Conservation (phyloP, 495 filamentous ascomycete species). For the Lasiosphaeris hirsuta region DNA sequence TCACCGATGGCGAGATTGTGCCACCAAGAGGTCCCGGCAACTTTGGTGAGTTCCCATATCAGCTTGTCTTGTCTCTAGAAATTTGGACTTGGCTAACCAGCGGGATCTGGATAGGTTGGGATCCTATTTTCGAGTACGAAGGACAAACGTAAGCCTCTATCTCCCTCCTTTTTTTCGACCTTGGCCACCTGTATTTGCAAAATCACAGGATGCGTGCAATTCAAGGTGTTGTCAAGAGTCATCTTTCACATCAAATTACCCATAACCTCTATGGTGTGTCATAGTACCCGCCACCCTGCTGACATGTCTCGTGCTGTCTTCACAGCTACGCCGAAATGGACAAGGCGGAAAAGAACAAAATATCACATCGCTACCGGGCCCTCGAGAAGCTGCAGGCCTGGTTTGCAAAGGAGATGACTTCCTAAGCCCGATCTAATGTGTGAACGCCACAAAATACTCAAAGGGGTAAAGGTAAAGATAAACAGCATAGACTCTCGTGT, state of each 20-base stretch:
- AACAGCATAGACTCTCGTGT: too few species aligned
- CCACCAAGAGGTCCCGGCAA: slow-evolving; percentile 66
- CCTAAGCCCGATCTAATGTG: slow-evolving; percentile 4
- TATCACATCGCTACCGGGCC: slow-evolving; percentile 86
- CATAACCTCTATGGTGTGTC: too few species aligned
- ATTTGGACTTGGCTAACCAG: neutral
- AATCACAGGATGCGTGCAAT: too few species aligned
- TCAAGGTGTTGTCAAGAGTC: too few species aligned
- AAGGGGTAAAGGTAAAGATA: too few species aligned
- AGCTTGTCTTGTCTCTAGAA: slow-evolving; percentile 13
- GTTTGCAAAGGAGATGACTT: slow-evolving; percentile 56
- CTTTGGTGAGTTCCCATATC: slow-evolving; percentile 64
- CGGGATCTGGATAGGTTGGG: slow-evolving; percentile 64
- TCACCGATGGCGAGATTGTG: slow-evolving; percentile 72
- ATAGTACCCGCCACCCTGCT: neutral
- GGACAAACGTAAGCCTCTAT: slow-evolving; percentile 69
- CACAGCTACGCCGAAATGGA: slow-evolving; percentile 88
- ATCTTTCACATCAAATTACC: too few species aligned
- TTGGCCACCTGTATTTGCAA: too few species aligned
- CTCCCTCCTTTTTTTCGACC: neutral
- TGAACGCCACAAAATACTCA: too few species aligned
- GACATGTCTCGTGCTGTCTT: neutral
- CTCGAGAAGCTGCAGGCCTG: slow-evolving; percentile 80
- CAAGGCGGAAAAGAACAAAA: slow-evolving; percentile 82
- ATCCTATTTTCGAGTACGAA: slow-evolving; percentile 92